A percentile compares a stretch with the other conserved stretches of the same genome.
Evolutionary conservation across 345 rosid species (phyloP).

Genomic region (Raphanus raphanistrum): DNA sequence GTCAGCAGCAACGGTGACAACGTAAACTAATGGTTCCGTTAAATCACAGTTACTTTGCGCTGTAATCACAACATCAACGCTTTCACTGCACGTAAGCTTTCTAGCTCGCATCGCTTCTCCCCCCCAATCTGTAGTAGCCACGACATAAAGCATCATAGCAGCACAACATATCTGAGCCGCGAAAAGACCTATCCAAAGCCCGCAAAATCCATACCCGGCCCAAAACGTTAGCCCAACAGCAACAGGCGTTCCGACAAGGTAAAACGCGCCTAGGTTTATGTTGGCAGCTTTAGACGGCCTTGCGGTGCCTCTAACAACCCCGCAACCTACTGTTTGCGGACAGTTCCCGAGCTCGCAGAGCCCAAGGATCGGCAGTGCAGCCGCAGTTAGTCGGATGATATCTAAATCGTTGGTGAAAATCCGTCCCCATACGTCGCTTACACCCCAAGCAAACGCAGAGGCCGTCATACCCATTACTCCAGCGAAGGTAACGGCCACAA

Average conservation of each 20-base stretch:
- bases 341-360: constrained; percentile 86
- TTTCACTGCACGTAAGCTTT: constrained; percentile 47
- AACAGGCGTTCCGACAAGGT: constrained; percentile 85
- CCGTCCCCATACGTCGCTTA: constrained; percentile 71
- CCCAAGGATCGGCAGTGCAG: constrained; percentile 83
- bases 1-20: constrained; percentile 35
- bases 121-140: constrained; percentile 85
- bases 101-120: constrained; percentile 63
- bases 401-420: constrained; percentile 71
- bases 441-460: constrained; percentile 61
- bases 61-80: constrained; percentile 36
- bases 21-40: constrained; percentile 21
- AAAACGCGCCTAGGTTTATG: constrained; percentile 87
- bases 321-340: constrained; percentile 94
- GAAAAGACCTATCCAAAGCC: constrained; percentile 82
- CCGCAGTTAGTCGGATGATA: constrained; percentile 67
- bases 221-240: constrained; percentile 78
- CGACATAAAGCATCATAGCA: constrained; percentile 76
- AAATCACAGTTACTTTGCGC: constrained; percentile 4
- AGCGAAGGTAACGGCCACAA: constrained; percentile 61
- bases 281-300: constrained; percentile 81
- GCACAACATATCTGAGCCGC: constrained; percentile 89
- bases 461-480: constrained; percentile 74
- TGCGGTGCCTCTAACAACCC: constrained; percentile 83
- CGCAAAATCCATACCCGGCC: constrained; percentile 62